Evolutionary conservation across 352 stramenopile genomes (phyloP).

Genomic region (Phytophthora quininea): DNA sequence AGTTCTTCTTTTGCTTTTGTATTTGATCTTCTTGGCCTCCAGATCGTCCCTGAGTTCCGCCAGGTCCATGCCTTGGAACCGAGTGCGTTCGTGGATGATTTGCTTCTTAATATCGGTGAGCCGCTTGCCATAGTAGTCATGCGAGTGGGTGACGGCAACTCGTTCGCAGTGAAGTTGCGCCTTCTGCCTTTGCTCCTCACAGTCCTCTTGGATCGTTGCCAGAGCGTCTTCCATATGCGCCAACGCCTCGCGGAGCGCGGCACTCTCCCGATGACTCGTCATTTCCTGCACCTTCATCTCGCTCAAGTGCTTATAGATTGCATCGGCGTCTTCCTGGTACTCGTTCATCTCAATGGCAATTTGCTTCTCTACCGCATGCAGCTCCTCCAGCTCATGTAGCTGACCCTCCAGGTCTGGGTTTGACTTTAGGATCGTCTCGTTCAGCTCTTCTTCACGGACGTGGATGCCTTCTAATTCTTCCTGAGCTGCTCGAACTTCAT

Average conservation of each 20-base stretch:
- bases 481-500: conserved; percentile 61
- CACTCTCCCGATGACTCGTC: conserved; percentile 61
- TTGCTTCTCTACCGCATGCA: conserved; percentile 52
- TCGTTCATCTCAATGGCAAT: conserved; percentile 59
- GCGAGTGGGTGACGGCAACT: conserved; percentile 62
- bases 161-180: conserved; percentile 69
- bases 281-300: conserved; percentile 76
- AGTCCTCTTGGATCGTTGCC: conserved; percentile 55
- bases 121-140: conserved; percentile 83
- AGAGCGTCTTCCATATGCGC: conserved; percentile 59
- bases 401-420: conserved; percentile 76
- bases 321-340: conserved; percentile 66
- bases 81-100: conserved; percentile 73
- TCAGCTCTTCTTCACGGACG: conserved; percentile 53
- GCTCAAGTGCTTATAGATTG: conserved; percentile 76
- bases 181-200: conserved; percentile 64
- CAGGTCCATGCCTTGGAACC: conserved; percentile 86
- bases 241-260: conserved; percentile 50
- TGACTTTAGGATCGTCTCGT: conserved; percentile 61
- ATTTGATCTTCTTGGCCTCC: conserved; percentile 79
- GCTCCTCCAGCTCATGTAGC: conserved; percentile 60
- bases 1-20: conserved; percentile 66
- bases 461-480: conserved; percentile 51
- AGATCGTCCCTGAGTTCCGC: conserved; percentile 75
- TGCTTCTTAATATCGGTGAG: conserved; percentile 81